phyloP scores from a whole-genome alignment of 352 stramenopile genomes.

The Globisporangium echinulatum region DNA sequence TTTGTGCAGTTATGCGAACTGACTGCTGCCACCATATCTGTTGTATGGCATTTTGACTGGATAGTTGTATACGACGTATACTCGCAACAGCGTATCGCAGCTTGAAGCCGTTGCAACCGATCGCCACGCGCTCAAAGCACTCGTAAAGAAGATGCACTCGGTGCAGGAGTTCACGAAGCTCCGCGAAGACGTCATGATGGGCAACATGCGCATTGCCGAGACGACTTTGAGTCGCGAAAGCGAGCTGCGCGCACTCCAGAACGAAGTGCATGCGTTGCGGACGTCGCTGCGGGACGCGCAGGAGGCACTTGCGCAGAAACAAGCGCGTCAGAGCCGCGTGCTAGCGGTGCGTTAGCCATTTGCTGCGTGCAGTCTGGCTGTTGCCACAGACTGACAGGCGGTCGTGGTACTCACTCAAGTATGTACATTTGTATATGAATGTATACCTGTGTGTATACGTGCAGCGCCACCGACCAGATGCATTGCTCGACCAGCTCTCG shows the following conservation, averaged over 20 bases:
- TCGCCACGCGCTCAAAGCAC: constrained; percentile 48
- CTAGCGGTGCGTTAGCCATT: constrained; percentile 34
- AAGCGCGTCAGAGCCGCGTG: constrained; percentile 61
- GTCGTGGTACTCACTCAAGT: neutral
- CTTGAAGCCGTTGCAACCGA: constrained; percentile 61
- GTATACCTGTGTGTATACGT: neutral
- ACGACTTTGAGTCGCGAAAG: constrained; percentile 57
- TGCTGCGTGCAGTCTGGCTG: neutral
- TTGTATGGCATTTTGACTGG: neutral
- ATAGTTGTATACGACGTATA: too few species aligned
- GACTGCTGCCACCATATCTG: neutral
- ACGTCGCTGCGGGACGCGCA: constrained; percentile 43
- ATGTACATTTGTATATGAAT: constrained; percentile 1
- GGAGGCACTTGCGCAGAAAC: constrained; percentile 55
- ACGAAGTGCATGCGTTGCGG: constrained; percentile 41
- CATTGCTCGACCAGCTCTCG: constrained; percentile 63
- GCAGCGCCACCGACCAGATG: constrained; percentile 64
- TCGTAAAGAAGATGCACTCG: constrained; percentile 50
- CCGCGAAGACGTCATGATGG: constrained; percentile 66
- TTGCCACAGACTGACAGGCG: neutral
- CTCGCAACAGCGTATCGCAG: constrained; percentile 24
- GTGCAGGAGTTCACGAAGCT: constrained; percentile 69
- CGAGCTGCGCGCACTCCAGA: constrained; percentile 42
- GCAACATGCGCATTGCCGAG: constrained; percentile 72
- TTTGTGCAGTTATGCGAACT: too few species aligned